These are phyloP conservation scores for Hemerocallis citrina DNA, from an alignment of 106 monocot genomes.

Conservation along the genomic window DNA sequence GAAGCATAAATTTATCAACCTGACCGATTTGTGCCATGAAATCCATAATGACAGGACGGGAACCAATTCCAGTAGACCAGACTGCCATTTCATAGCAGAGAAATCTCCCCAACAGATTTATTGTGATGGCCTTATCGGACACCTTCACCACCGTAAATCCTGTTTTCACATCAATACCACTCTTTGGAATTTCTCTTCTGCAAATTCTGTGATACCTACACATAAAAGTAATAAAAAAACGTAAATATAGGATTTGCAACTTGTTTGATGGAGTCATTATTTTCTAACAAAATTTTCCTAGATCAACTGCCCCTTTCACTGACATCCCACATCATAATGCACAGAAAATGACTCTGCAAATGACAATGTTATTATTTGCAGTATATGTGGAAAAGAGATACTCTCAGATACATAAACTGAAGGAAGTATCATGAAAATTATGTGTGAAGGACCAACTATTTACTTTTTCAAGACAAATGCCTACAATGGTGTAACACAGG, in stretches of 20 bases:
- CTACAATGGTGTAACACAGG: neutral
- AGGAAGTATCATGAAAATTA: neutral
- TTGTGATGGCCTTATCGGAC: slow-evolving; percentile 52
- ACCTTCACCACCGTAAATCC: slow-evolving; percentile 56
- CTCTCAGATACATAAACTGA: neutral
- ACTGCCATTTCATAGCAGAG: slow-evolving; percentile 62
- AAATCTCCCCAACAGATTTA: slow-evolving; percentile 28
- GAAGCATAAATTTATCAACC: slow-evolving; percentile 16
- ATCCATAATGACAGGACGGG: slow-evolving; percentile 45
- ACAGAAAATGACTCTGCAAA: too few species aligned
- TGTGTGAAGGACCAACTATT: neutral
- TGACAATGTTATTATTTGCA: neutral
- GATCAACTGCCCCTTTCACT: neutral
- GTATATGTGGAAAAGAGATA: neutral
- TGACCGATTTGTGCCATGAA: slow-evolving; percentile 69
- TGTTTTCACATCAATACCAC: slow-evolving; percentile 59
- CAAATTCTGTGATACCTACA: slow-evolving; percentile 54
- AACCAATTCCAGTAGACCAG: slow-evolving; percentile 72
- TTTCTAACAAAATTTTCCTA: neutral
- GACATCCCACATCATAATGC: too few species aligned
- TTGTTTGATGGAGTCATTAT: neutral
- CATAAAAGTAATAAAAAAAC: neutral
- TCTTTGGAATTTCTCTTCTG: slow-evolving; percentile 52
- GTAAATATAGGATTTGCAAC: too few species aligned
- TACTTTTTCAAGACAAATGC: neutral